Evolutionary conservation across 345 rosid genomes (phyloP).

Genomic region (Salix purpurea): DNA sequence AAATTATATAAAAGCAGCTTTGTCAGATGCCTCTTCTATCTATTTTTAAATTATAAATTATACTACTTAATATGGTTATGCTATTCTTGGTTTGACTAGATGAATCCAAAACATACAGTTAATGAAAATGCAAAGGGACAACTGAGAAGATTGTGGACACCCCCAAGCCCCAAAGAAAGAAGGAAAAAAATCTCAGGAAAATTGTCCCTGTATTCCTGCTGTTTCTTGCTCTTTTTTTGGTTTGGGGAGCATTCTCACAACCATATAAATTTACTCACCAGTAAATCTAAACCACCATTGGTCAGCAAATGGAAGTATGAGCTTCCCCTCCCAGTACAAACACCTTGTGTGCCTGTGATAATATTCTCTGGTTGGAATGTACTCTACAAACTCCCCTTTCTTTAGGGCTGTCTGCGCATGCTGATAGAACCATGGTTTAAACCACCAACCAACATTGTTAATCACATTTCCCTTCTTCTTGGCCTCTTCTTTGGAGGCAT

Average conservation of each 20-base stretch:
- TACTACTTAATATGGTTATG: not conserved
- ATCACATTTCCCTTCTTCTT: constrained; percentile 82
- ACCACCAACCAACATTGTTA: constrained; percentile 97
- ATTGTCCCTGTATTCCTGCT: not conserved
- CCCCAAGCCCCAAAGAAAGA: not conserved
- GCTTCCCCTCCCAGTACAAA: constrained; percentile 99
- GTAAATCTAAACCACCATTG: constrained; percentile 89
- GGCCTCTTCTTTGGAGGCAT: constrained; percentile 91
- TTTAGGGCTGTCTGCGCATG: constrained; percentile 76
- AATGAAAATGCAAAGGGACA: not conserved
- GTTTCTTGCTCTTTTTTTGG: not conserved
- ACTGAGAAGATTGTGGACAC: not conserved
- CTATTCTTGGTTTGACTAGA: not conserved
- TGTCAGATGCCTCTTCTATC: not conserved
- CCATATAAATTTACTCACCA: constrained; percentile 43
- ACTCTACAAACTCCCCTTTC: constrained; percentile 90
- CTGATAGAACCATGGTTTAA: constrained; percentile 97
- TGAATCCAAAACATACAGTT: not conserved
- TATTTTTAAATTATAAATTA: not conserved
- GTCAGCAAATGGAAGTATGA: constrained; percentile 93
- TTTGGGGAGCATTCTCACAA: not conserved
- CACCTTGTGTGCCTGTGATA: constrained; percentile 98
- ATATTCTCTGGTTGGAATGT: constrained; percentile 93
- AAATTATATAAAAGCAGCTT: not conserved
- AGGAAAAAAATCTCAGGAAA: not conserved